A percentile compares a stretch with the other conserved stretches of the same genome.
Conservation (phyloP, 2,329 filamentous ascomycete species). For the Fusarium poae region DNA sequence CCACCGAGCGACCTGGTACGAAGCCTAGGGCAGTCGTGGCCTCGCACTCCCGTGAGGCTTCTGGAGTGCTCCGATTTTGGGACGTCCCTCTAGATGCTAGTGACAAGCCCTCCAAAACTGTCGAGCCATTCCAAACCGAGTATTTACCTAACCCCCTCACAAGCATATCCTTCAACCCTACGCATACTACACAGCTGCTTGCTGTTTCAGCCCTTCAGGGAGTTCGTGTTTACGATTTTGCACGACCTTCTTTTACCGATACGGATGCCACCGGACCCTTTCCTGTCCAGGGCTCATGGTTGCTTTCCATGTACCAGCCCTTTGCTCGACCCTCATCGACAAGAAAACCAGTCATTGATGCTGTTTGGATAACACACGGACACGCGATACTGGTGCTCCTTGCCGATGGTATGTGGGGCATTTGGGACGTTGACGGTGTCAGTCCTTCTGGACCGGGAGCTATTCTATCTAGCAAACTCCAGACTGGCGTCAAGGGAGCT, state of each 20-base stretch:
- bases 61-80: slow-evolving; percentile 70
- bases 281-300: slow-evolving; percentile 72
- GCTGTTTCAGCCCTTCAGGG: slow-evolving; percentile 67
- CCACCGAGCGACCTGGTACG: slow-evolving; percentile 55
- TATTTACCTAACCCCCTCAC: slow-evolving; percentile 67
- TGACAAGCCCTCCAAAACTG: slow-evolving; percentile 47
- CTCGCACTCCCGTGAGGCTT: slow-evolving; percentile 70
- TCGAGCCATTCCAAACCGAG: slow-evolving; percentile 71
- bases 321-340: slow-evolving; percentile 63
- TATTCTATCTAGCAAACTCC: slow-evolving; percentile 63
- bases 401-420: slow-evolving; percentile 75
- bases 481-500: slow-evolving; percentile 67
- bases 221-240: slow-evolving; percentile 73
- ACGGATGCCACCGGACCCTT: slow-evolving; percentile 65
- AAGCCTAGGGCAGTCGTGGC: slow-evolving; percentile 67
- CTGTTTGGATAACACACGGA: slow-evolving; percentile 72
- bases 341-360: slow-evolving; percentile 72
- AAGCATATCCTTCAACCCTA: slow-evolving; percentile 72
- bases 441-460: slow-evolving; percentile 60
- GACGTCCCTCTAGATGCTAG: slow-evolving; percentile 64
- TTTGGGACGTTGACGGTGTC: slow-evolving; percentile 74
- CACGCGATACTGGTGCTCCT: slow-evolving; percentile 70
- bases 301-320: slow-evolving; percentile 71
- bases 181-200: slow-evolving; percentile 69
- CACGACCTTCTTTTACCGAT: slow-evolving; percentile 64